Evolutionary conservation across 192 early-diverging fungal species (phyloP).

Genomic region (Backusella morwellensis): DNA sequence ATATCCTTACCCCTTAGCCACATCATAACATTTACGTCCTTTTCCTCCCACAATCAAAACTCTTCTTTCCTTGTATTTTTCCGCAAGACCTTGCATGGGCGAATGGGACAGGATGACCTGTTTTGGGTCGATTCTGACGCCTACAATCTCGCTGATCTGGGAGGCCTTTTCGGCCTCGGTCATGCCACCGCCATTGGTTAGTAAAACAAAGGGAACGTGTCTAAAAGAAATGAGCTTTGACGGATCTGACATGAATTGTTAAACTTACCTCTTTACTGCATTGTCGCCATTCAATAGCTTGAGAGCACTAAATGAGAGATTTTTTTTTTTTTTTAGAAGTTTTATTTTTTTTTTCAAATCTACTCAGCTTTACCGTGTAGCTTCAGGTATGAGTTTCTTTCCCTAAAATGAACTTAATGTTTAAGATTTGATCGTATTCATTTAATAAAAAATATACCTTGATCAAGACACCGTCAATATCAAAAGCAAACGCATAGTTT

Average conservation of each 20-base stretch:
- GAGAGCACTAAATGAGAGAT: constrained; percentile 47
- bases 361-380: constrained; percentile 33
- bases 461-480: constrained; percentile 88
- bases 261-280: constrained; percentile 32
- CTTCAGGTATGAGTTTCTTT: constrained; percentile 63
- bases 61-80: constrained; percentile 56
- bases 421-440: no score
- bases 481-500: constrained; percentile 52
- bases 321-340: background rate
- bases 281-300: constrained; percentile 63
- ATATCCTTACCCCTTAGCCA: constrained; percentile 60
- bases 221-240: constrained; percentile 23
- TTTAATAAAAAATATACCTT: constrained; percentile 42
- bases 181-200: constrained; percentile 90
- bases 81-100: constrained; percentile 72
- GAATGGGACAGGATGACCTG: constrained; percentile 86
- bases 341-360: background rate
- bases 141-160: constrained; percentile 60
- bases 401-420: constrained; percentile 41
- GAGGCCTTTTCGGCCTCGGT: constrained; percentile 69
- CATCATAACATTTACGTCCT: constrained; percentile 54
- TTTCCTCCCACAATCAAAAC: constrained; percentile 77
- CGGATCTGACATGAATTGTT: background rate
- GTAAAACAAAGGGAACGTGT: constrained; percentile 70
- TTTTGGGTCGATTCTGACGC: constrained; percentile 49